phyloP scores from a whole-genome alignment of 106 monocot species.

The Cymbidium sinense region DNA sequence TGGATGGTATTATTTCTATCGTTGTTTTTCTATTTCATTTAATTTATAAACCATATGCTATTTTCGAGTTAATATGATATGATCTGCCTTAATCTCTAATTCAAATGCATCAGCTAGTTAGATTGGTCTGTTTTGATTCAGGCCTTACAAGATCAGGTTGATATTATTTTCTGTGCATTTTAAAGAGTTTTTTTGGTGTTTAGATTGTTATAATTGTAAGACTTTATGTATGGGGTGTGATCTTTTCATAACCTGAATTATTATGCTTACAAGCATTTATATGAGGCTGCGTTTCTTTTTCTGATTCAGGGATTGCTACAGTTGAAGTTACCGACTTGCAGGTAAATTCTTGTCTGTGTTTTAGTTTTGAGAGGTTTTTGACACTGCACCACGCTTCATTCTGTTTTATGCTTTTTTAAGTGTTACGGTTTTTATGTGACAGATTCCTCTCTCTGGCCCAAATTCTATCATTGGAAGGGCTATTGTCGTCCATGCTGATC shows the following conservation, averaged over 20 bases:
- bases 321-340: slow-evolving; percentile 26
- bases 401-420: background rate
- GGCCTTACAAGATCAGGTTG: background rate
- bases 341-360: slow-evolving; percentile 15
- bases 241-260: background rate
- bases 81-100: no score
- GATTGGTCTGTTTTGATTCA: background rate
- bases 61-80: background rate
- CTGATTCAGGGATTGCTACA: slow-evolving; percentile 30
- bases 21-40: background rate
- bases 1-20: slow-evolving; percentile 54
- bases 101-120: no score
- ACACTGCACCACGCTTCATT: background rate
- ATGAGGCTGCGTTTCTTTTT: background rate
- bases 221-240: background rate
- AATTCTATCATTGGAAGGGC: slow-evolving; percentile 70
- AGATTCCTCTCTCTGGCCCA: slow-evolving; percentile 72
- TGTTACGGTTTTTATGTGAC: background rate
- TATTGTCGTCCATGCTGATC: slow-evolving; percentile 75
- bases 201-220: background rate
- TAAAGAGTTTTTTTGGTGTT: background rate
- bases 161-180: background rate
- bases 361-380: background rate
- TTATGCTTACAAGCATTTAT: background rate
- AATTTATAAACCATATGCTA: background rate